These are phyloP conservation scores for Leptomonas seymouri DNA, from an alignment of 208 protist genomes.

Conservation along the genomic window DNA sequence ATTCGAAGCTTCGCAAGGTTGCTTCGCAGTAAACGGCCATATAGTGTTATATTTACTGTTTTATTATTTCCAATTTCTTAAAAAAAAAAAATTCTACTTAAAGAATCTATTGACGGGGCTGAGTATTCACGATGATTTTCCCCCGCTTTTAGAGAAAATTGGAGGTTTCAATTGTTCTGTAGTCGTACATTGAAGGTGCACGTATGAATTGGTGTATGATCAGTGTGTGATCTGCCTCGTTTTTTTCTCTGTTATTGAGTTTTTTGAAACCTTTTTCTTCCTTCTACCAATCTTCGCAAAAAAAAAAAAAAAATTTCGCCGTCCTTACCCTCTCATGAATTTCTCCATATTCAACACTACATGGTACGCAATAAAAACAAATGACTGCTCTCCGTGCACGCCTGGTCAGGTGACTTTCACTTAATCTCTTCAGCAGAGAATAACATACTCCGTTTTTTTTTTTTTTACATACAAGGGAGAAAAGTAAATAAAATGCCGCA, in stretches of 20 bases:
- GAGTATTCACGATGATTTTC: neutral
- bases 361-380: too few species aligned
- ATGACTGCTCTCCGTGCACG: neutral
- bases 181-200: too few species aligned
- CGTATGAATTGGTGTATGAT: too few species aligned
- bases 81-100: neutral
- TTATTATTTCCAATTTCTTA: slow-evolving; percentile 3
- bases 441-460: slow-evolving; percentile 9
- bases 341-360: too few species aligned
- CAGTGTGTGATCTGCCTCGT: too few species aligned
- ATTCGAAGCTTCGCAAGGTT: slow-evolving; percentile 94
- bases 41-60: slow-evolving; percentile 21
- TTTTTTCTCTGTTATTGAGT: too few species aligned
- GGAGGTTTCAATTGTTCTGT: too few species aligned
- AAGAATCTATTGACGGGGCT: neutral
- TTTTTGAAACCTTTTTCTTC: too few species aligned
- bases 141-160: too few species aligned
- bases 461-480: slow-evolving; percentile 6
- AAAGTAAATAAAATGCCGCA: slow-evolving; percentile 66
- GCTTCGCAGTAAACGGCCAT: slow-evolving; percentile 39
- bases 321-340: too few species aligned
- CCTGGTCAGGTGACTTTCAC: slow-evolving; percentile 7
- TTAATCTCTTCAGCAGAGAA: slow-evolving; percentile 7
- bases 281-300: too few species aligned
- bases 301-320: too few species aligned